Conservation (phyloP, 352 stramenopile genomes). For the Pythium periplocum region DNA sequence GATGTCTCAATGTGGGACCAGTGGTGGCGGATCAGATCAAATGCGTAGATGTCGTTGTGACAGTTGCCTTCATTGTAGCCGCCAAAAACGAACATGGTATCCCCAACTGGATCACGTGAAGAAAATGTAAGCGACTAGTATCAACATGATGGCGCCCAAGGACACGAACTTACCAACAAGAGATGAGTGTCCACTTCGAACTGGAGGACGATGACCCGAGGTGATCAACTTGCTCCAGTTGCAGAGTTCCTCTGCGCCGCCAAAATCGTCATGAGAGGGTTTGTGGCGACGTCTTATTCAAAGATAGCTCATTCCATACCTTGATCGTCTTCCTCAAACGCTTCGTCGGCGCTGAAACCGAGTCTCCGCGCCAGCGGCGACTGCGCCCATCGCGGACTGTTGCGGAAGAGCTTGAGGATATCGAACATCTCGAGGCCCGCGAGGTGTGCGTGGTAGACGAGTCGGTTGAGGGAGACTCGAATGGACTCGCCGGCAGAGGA, state of each 20-base stretch:
- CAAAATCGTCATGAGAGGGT: not conserved
- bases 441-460: no score
- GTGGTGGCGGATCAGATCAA: constrained; percentile 74
- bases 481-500: no score
- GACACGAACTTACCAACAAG: constrained; percentile 46
- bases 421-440: constrained; percentile 13
- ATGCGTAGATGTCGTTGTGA: constrained; percentile 82
- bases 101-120: constrained; percentile 30
- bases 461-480: no score
- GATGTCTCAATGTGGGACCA: constrained; percentile 72
- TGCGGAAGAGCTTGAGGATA: constrained; percentile 77
- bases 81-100: constrained; percentile 81
- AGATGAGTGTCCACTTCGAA: constrained; percentile 77
- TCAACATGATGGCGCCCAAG: no score
- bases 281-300: no score
- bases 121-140: no score
- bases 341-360: constrained; percentile 56
- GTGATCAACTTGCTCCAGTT: constrained; percentile 75
- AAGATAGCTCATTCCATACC: constrained; percentile 12
- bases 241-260: constrained; percentile 28
- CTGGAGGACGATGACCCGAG: constrained; percentile 60
- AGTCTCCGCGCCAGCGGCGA: constrained; percentile 67
- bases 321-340: constrained; percentile 57
- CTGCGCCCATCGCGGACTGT: constrained; percentile 73
- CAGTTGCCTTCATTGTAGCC: constrained; percentile 85